Conservation (phyloP, 2,329 filamentous ascomycete genomes). For the Monosporascus cannonballus region DNA sequence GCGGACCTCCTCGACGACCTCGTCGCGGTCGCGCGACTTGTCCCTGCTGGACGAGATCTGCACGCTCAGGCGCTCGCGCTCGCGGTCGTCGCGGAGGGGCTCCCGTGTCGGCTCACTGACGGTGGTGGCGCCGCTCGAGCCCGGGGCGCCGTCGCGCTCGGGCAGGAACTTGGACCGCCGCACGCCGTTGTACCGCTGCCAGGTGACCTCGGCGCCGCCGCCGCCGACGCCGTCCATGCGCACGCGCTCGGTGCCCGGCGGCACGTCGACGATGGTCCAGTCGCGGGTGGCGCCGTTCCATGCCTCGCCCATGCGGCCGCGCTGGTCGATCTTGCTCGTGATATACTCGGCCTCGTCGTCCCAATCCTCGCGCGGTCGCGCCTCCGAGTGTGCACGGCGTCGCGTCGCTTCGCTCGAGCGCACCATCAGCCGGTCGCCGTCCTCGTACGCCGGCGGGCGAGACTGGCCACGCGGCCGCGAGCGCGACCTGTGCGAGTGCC, state of each 20-base stretch:
- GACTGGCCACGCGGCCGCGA: constrained; percentile 35
- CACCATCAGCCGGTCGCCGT: constrained; percentile 60
- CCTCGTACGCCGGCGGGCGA: constrained; percentile 21
- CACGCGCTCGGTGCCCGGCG: constrained; percentile 76
- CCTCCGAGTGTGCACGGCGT: constrained; percentile 47
- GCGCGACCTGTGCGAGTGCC: constrained; percentile 31
- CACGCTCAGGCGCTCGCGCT: constrained; percentile 36
- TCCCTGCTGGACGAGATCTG: constrained; percentile 30
- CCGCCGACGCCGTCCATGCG: constrained; percentile 74
- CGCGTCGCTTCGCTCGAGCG: constrained; percentile 50
- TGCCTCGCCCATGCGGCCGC: constrained; percentile 66
- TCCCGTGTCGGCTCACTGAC: constrained; percentile 28
- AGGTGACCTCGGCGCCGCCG: constrained; percentile 68
- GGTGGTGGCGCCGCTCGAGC: constrained; percentile 23
- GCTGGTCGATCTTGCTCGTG: constrained; percentile 47
- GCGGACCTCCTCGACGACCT: constrained; percentile 50
- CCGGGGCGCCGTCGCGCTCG: constrained; percentile 51
- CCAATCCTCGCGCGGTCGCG: constrained; percentile 41
- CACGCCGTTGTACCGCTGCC: constrained; percentile 74
- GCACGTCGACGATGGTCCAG: constrained; percentile 80
- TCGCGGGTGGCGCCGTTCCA: constrained; percentile 67
- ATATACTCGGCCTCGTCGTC: constrained; percentile 62
- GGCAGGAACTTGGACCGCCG: constrained; percentile 68
- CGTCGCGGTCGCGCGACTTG: constrained; percentile 33
- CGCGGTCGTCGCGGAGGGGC: constrained; percentile 16